Evolutionary conservation across 1,139 yeast genomes (phyloP).

Genomic region (Hemisphaericaspora subhashii): DNA sequence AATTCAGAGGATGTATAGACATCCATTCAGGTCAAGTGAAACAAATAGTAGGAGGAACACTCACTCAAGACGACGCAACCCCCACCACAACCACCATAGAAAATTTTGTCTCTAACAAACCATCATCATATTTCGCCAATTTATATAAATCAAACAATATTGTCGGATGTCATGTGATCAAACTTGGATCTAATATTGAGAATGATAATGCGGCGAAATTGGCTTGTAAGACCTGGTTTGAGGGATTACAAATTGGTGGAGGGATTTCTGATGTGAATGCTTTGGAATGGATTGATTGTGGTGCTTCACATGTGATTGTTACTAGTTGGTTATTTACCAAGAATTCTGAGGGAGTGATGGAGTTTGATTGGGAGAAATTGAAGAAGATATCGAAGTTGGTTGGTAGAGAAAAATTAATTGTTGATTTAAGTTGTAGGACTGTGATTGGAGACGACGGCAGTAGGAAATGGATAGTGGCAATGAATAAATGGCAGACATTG

Average conservation of each 20-base stretch:
- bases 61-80: slow-evolving; percentile 51
- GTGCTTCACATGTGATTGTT: slow-evolving; percentile 85
- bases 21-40: slow-evolving; percentile 93
- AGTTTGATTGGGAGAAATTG: slow-evolving; percentile 58
- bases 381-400: slow-evolving; percentile 45
- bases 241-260: slow-evolving; percentile 82
- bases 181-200: slow-evolving; percentile 71
- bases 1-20: slow-evolving; percentile 92
- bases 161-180: slow-evolving; percentile 86
- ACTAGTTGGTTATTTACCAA: slow-evolving; percentile 86
- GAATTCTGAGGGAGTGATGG: slow-evolving; percentile 28
- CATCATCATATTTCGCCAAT: slow-evolving; percentile 76
- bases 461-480: slow-evolving; percentile 82
- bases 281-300: slow-evolving; percentile 61
- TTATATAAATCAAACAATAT: slow-evolving; percentile 61
- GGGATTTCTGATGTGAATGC: slow-evolving; percentile 82
- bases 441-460: slow-evolving; percentile 28
- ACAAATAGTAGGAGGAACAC: slow-evolving; percentile 94
- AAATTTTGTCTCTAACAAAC: slow-evolving; percentile 76
- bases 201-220: slow-evolving; percentile 81
- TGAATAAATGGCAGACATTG: slow-evolving; percentile 94
- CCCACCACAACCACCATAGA: slow-evolving; percentile 49
- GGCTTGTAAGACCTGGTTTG: slow-evolving; percentile 78
- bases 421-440: slow-evolving; percentile 84
- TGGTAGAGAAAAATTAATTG: slow-evolving; percentile 72